Evolutionary conservation across 352 stramenopile genomes (phyloP).

Genomic region (Globisporangium spinosum): DNA sequence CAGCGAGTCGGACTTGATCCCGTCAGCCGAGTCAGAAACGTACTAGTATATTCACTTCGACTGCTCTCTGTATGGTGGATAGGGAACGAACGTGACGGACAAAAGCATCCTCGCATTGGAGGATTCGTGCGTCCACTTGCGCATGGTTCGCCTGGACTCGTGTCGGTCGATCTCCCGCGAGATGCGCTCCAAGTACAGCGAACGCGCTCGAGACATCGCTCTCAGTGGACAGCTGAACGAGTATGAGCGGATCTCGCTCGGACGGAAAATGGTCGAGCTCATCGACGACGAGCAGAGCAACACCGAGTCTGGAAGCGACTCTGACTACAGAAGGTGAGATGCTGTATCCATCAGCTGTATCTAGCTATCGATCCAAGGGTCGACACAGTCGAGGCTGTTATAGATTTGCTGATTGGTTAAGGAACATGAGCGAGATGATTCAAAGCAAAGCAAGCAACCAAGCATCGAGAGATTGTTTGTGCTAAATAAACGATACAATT

Average conservation of each 20-base stretch:
- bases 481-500: slow-evolving; percentile 14
- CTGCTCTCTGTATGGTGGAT: no score
- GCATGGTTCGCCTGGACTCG: slow-evolving; percentile 64
- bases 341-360: neutral
- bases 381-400: neutral
- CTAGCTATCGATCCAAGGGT: neutral
- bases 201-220: slow-evolving; percentile 20
- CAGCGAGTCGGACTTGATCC: neutral
- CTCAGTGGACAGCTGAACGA: slow-evolving; percentile 22
- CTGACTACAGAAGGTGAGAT: slow-evolving; percentile 15
- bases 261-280: slow-evolving; percentile 35
- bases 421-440: slow-evolving; percentile 10
- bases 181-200: slow-evolving; percentile 39
- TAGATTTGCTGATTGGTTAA: neutral
- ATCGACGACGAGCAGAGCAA: slow-evolving; percentile 30
- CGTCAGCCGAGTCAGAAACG: no score
- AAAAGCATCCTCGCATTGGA: slow-evolving; percentile 38
- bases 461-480: neutral
- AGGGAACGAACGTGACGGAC: slow-evolving; percentile 48
- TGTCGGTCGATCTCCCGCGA: slow-evolving; percentile 60
- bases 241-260: slow-evolving; percentile 35
- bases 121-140: slow-evolving; percentile 31
- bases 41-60: no score
- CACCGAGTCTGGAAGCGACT: slow-evolving; percentile 24
- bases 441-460: slow-evolving; percentile 1